Base-by-base conservation (phyloP, 2,329 filamentous ascomycete species). In the Scolecobasidium constrictum region DNA sequence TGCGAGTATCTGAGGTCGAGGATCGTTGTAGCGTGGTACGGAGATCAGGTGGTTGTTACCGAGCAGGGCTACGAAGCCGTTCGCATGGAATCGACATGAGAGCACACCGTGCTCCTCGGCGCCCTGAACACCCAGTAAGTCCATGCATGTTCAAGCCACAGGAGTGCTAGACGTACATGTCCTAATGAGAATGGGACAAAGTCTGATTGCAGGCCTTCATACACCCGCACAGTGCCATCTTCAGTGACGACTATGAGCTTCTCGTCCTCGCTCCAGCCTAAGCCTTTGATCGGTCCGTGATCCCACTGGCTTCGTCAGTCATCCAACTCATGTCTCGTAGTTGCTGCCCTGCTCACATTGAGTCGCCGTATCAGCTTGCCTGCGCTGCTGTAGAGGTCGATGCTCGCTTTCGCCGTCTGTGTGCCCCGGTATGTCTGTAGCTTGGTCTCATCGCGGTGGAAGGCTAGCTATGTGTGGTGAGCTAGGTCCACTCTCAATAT, bases 231-330 rank as follows among this genome's bases (percentile, higher is more conserved):
- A 1, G 80, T 90, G 18, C 92, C 92, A 56, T 98, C 90, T 42
- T 83, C 77, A 7, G 87, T 86, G 40, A 96, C 79, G 0, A 95
- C 83, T 3, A 98, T 68, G 37, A 98, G 72, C 57, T 84, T 83
- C 69, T 98, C 92, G 50, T 95, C 86, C 55, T 94, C 90, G 16
- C 88, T 94, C 92, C 92, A 98, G 23, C 92, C 92, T 16, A 98
- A 72, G 2, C 86, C 87, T 60, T 81, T 83, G 56, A 98, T 85
- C 3, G 79, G 70, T 36, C 86, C 86, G 64, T 88, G 86, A 54
- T 96, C 90, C 88, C 90, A 96, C 59, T 83, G 49, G 16, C 45
- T 31, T 9, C n/a, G n/a, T 31, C 9, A 31, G 26, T n/a, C 9
- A 31, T 31, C 9, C n/a, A 31, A 52, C 35, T 20, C 17, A 19